Conservation (phyloP, 495 filamentous ascomycete genomes). For the Hypoxylon fuscum region DNA sequence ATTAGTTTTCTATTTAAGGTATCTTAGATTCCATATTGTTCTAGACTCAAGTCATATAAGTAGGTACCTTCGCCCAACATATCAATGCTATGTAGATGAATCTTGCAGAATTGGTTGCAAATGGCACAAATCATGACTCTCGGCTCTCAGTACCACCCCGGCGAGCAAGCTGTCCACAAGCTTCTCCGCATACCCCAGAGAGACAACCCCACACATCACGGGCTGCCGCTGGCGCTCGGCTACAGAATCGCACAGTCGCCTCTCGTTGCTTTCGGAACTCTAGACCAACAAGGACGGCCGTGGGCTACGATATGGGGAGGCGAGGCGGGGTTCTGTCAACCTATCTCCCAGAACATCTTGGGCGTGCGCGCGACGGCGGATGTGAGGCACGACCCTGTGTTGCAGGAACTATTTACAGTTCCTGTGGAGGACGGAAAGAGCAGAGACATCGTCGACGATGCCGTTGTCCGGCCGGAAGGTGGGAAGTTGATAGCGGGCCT, state of each 20-base stretch:
- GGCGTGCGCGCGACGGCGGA: slow-evolving; percentile 69
- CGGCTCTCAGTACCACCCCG: slow-evolving; percentile 46
- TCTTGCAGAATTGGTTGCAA: background rate
- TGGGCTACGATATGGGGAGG: slow-evolving; percentile 83
- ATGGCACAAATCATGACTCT: slow-evolving; percentile 29
- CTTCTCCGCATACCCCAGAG: slow-evolving; percentile 46
- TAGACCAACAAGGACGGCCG: slow-evolving; percentile 69
- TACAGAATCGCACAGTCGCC: slow-evolving; percentile 65
- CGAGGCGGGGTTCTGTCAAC: slow-evolving; percentile 68
- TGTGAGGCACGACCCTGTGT: slow-evolving; percentile 69
- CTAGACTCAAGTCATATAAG: background rate
- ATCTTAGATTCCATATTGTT: no score
- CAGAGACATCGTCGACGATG: slow-evolving; percentile 32
- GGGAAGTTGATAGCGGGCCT: slow-evolving; percentile 66
- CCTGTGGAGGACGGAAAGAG: slow-evolving; percentile 42
- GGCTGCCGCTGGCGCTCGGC: slow-evolving; percentile 62
- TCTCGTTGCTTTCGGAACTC: slow-evolving; percentile 73
- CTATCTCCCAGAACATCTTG: slow-evolving; percentile 65
- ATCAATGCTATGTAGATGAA: background rate
- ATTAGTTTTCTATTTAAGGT: no score
- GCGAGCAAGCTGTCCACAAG: slow-evolving; percentile 44
- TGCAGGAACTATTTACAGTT: slow-evolving; percentile 42
- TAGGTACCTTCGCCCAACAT: background rate
- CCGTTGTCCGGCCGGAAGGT: slow-evolving; percentile 44
- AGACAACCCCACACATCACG: slow-evolving; percentile 69